Evolutionary conservation across 1,284 basidiomycete genomes (phyloP), one percentile per base, ranked within the genome.

Genomic region (Sparassis latifolia): DNA sequence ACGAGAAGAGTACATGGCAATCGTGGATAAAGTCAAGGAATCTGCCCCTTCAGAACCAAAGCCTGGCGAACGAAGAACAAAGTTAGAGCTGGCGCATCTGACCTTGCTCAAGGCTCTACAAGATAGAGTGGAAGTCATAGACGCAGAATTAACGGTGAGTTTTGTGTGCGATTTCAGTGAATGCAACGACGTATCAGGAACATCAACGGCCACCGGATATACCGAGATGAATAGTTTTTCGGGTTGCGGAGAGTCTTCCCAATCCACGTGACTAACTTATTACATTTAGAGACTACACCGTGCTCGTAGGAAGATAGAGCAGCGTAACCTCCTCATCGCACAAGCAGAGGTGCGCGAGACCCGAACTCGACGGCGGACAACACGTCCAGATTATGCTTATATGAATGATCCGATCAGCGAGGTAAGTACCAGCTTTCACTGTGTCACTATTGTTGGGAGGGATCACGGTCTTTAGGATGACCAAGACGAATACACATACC

Each of bases 371-470:
- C 74, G 84, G 48, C 78, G 80, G 66, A 80, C 82, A 5, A 77
- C 77, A 46, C 80, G 79, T 57, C 84, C 86, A 42, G 84, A 89
- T 69, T 90, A 90, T 67, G 84, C 86, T 45, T 89, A 89, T 66
- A 74, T 77, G 59, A 78, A 83, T 56, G 75, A 75, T 54, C 75
- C 76, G 54, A 81, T 76, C 47, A 81, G 77, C 60, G 86, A 86
- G 67, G 86, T 76, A 69, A 64, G 78, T 20, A 20, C 20, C 20
- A 20, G 20, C 20, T 20, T 20, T 20, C 20, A 20, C 20, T 20
- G 20, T 20, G 20, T 20, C 20, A 20, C 20, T 1, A 20, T 20
- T 20, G 20, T 20, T 20, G 20, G 20, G 20, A 20, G 20, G 20
- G 20, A 20, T 20, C 1, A 20, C 1, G 20, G 20, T 60, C 66